Base-by-base conservation (phyloP, 1,284 basidiomycete species). In the Laetiporus sulphureus region DNA sequence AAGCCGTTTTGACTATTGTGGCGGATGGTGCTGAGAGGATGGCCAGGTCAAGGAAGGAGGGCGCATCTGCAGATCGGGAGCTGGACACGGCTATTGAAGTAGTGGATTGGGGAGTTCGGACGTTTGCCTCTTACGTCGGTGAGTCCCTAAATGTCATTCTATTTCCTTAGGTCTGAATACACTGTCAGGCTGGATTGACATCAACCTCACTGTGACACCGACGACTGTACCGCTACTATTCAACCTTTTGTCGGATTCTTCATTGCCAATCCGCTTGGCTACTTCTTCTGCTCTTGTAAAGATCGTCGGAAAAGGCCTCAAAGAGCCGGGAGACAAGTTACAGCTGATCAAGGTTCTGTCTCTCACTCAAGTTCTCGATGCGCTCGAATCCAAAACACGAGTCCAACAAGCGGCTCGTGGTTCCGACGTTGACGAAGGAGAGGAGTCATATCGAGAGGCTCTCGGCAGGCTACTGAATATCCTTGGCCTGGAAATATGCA, bases 121-220 rank as follows among this genome's bases (percentile, higher is more conserved):
- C 96, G 2, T 89, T 96, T 57, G 89, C 83, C 8, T 91, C 93
- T 32, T 99, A 97, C 64, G 92, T 91, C 50, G 91, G 92, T 94
- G 61, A 62, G 91, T 81, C 22, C 15, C 19, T n/a, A 31, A n/a
- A n/a, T n/a, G n/a, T n/a, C n/a, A n/a, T n/a, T n/a, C n/a, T n/a
- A n/a, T n/a, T n/a, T n/a, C n/a, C n/a, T n/a, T n/a, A n/a, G n/a
- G n/a, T n/a, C n/a, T n/a, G n/a, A n/a, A n/a, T n/a, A n/a, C n/a
- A n/a, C 3, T 2, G 2, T n/a, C 54, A 95, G 92, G 93, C 7
- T 99, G 96, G 96, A 88, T 99, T 55, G 97, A 99, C 60, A 94
- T 99, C 57, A 90, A 91, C 55, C 72, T 99, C 44, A 91, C 96
- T 22, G 86, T 99, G 47, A 98, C 93, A 1, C 91, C 89, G 18